Base-by-base conservation (phyloP, 1,284 basidiomycete species). In the Mycena citricolor region DNA sequence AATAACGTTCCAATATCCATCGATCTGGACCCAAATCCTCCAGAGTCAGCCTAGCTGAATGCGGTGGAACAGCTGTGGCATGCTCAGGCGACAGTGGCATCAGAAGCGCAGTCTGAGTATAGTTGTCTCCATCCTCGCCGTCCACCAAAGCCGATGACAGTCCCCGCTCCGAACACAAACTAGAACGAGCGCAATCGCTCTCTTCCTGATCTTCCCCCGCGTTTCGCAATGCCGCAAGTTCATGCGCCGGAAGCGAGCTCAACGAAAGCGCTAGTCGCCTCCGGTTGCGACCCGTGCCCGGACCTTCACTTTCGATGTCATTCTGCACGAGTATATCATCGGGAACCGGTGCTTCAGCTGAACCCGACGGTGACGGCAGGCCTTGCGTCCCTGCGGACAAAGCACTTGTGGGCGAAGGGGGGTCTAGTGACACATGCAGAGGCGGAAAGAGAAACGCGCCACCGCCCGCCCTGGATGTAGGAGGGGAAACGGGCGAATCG, bases 401-500 rank as follows among this genome's bases (percentile, higher is more conserved):
- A 16, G 22, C 13, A 14, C 19, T 20, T 21, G 20, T 22, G 14
- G n/a, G 5, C 1, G 39, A 29, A 31, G 30, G 14, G n/a, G 22
- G 16, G n/a, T 41, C 19, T 13, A 32, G 17, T 11, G 10, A 5
- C 7, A 33, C 21, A 5, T 38, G 19, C 22, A 25, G 25, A n/a
- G 37, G 36, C 10, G 25, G 31, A 11, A 25, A 11, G 26, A 40
- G 21, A n/a, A n/a, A n/a, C n/a, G n/a, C n/a, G n/a, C n/a, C n/a
- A n/a, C n/a, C n/a, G n/a, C n/a, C n/a, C n/a, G n/a, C n/a, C 8
- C 24, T 39, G 3, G 38, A 39, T 10, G 44, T 46, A 14, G 28
- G 32, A 12, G 47, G 47, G 17, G 47, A 49, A 25, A 39, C 32
- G 6, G 47, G 47, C 21, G 42, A 45, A 26, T 49, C 42, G 19